Evolutionary conservation across 1,284 basidiomycete genomes (phyloP).

Genomic region (Pascua guehoae): DNA sequence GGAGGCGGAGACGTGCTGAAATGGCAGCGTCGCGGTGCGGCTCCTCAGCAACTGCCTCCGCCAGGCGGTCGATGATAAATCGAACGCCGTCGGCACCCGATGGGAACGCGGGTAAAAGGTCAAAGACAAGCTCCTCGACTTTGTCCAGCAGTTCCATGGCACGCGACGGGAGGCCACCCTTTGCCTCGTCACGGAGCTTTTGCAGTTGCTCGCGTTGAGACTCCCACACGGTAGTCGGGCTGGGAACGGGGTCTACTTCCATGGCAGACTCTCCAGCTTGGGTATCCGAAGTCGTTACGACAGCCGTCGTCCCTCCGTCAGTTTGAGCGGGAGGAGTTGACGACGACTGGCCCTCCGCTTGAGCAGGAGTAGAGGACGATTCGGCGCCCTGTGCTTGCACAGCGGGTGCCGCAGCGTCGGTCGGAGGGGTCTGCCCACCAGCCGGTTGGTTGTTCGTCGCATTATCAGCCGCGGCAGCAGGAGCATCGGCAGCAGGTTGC

Average conservation of each 20-base stretch:
- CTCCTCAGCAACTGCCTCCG: slow-evolving; percentile 50
- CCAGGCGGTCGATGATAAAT: slow-evolving; percentile 25
- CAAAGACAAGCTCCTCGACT: slow-evolving; percentile 82
- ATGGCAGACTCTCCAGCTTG: slow-evolving; percentile 12
- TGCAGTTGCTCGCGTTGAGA: slow-evolving; percentile 55
- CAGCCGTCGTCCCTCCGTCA: slow-evolving; percentile 3
- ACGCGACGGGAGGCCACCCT: slow-evolving; percentile 62
- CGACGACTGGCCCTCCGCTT: neutral
- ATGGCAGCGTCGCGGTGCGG: slow-evolving; percentile 55
- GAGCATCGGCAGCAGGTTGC: neutral
- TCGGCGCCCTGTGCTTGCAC: neutral
- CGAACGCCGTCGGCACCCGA: slow-evolving; percentile 46
- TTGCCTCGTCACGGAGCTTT: slow-evolving; percentile 63
- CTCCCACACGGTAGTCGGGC: slow-evolving; percentile 15
- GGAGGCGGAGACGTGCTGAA: slow-evolving; percentile 73
- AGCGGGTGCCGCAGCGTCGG: slow-evolving; percentile 3
- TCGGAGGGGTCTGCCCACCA: slow-evolving; percentile 15
- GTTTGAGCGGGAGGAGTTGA: neutral
- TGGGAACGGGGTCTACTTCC: slow-evolving; percentile 18
- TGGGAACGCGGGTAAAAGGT: slow-evolving; percentile 73
- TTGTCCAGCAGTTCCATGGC: slow-evolving; percentile 79
- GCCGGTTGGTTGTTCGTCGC: slow-evolving; percentile 26
- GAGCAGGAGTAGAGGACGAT: neutral
- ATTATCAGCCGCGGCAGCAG: neutral
- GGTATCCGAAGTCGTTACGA: slow-evolving; percentile 4